Percentiles rank a stretch among this genome's conserved stretches.
phyloP scores from a whole-genome alignment of 2,329 filamentous ascomycete genomes.

The Coniochaeta pulveracea region DNA sequence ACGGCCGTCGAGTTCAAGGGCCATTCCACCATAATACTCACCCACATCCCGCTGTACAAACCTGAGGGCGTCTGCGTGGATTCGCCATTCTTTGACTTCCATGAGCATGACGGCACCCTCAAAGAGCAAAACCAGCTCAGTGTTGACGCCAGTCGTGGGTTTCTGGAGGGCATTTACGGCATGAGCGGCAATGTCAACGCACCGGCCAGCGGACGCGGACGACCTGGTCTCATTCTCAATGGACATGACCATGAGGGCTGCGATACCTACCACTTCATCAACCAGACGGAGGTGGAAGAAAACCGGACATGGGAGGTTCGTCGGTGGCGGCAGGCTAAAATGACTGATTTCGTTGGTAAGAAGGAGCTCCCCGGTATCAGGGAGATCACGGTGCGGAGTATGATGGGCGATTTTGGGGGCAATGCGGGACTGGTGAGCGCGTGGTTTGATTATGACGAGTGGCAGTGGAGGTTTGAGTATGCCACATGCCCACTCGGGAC shows the following conservation, averaged over 20 bases:
- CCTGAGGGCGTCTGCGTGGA: slow-evolving; percentile 73
- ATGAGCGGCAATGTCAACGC: slow-evolving; percentile 53
- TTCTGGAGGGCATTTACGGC: slow-evolving; percentile 79
- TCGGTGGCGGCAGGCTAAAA: slow-evolving; percentile 33
- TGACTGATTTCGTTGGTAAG: slow-evolving; percentile 26
- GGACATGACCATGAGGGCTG: slow-evolving; percentile 95
- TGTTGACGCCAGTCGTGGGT: slow-evolving; percentile 55
- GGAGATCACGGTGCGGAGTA: slow-evolving; percentile 88
- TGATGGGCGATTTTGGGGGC: slow-evolving; percentile 96
- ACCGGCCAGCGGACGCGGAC: slow-evolving; percentile 50
- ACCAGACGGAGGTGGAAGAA: slow-evolving; percentile 37
- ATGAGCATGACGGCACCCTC: slow-evolving; percentile 55
- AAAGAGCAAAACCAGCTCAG: slow-evolving; percentile 89
- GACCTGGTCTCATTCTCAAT: slow-evolving; percentile 71
- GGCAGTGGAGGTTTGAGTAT: slow-evolving; percentile 78
- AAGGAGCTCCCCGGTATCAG: slow-evolving; percentile 52
- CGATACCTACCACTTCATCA: slow-evolving; percentile 75
- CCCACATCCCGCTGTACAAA: slow-evolving; percentile 88
- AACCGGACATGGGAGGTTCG: slow-evolving; percentile 38
- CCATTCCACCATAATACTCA: slow-evolving; percentile 74
- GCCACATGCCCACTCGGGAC: slow-evolving; percentile 66
- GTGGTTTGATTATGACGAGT: slow-evolving; percentile 68
- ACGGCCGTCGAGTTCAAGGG: slow-evolving; percentile 48
- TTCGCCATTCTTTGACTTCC: slow-evolving; percentile 71
- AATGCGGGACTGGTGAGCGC: slow-evolving; percentile 79